These are phyloP conservation scores for Phyllosticta citrichinensis DNA, from an alignment of 2,329 filamentous ascomycete genomes.

Conservation along the genomic window DNA sequence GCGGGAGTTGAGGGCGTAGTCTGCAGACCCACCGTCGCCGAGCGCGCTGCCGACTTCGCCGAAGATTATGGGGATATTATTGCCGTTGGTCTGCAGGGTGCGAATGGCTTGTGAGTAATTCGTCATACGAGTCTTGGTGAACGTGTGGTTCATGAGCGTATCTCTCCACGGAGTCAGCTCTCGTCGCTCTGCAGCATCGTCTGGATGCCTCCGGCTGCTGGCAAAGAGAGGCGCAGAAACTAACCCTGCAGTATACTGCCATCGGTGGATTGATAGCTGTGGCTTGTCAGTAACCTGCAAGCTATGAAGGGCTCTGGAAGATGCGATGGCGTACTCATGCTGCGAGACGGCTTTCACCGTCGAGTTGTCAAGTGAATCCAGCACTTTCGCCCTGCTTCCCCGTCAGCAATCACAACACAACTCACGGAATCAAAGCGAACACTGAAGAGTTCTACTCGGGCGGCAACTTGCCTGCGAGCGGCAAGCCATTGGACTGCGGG, in stretches of 20 bases:
- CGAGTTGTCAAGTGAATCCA: neutral
- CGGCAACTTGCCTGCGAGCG: neutral
- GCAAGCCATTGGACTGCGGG: neutral
- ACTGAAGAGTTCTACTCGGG: neutral
- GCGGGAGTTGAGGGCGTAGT: constrained; percentile 1
- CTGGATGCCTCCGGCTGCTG: too few species aligned
- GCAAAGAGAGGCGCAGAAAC: neutral
- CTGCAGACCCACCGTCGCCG: neutral
- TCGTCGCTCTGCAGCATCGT: neutral
- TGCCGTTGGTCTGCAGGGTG: neutral
- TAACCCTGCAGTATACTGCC: neutral
- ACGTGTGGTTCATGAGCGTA: neutral
- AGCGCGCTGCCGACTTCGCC: constrained; percentile 2
- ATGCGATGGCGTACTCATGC: neutral
- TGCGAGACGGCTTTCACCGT: neutral
- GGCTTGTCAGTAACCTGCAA: neutral
- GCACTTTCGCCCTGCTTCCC: neutral
- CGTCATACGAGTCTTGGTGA: neutral
- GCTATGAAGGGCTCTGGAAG: neutral
- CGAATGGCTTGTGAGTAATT: neutral
- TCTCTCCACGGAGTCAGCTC: neutral
- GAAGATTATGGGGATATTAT: neutral
- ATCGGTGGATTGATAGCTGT: neutral
- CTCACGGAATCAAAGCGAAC: neutral
- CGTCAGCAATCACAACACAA: neutral